Percentiles rank a stretch among this genome's conserved stretches.
Evolutionary conservation across 2,329 filamentous ascomycete species (phyloP).

Genomic region (Arachnomyces sp.): DNA sequence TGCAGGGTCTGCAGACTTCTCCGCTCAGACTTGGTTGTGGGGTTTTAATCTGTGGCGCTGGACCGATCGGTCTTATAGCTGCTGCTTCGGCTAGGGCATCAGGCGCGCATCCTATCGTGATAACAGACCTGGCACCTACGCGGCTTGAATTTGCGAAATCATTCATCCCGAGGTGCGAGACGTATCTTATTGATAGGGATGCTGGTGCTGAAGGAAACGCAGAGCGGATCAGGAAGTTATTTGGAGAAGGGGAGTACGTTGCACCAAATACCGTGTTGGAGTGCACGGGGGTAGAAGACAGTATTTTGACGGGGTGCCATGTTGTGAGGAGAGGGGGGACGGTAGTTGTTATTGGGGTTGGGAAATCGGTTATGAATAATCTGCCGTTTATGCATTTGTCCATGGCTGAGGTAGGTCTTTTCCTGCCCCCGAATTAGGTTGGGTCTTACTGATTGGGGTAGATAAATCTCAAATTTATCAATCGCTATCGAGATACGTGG

Average conservation of each 20-base stretch:
- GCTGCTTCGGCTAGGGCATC: slow-evolving; percentile 52
- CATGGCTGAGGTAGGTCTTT: slow-evolving; percentile 41
- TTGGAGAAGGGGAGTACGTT: slow-evolving; percentile 46
- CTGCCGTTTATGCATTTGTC: slow-evolving; percentile 60
- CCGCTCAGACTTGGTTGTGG: slow-evolving; percentile 48
- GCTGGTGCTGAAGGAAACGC: slow-evolving; percentile 44
- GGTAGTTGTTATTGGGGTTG: slow-evolving; percentile 58
- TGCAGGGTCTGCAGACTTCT: slow-evolving; percentile 51
- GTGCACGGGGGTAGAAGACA: slow-evolving; percentile 59
- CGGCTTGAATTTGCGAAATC: slow-evolving; percentile 51
- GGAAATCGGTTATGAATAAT: slow-evolving; percentile 54
- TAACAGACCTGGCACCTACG: slow-evolving; percentile 53
- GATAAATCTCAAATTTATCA: slow-evolving; percentile 63
- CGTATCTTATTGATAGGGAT: slow-evolving; percentile 45
- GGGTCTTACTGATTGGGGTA: slow-evolving; percentile 18
- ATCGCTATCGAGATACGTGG: slow-evolving; percentile 63
- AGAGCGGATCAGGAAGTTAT: slow-evolving; percentile 45
- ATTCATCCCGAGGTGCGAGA: slow-evolving; percentile 47
- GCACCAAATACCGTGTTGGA: slow-evolving; percentile 54
- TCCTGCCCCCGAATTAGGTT: background rate
- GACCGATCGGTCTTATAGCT: slow-evolving; percentile 54
- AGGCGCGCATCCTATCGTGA: slow-evolving; percentile 55
- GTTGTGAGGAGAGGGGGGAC: slow-evolving; percentile 50
- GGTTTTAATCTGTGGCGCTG: slow-evolving; percentile 53
- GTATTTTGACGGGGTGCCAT: slow-evolving; percentile 51